Evolutionary conservation across 805 yeast species (phyloP).

Genomic region (Myxozyma lipomycoides): DNA sequence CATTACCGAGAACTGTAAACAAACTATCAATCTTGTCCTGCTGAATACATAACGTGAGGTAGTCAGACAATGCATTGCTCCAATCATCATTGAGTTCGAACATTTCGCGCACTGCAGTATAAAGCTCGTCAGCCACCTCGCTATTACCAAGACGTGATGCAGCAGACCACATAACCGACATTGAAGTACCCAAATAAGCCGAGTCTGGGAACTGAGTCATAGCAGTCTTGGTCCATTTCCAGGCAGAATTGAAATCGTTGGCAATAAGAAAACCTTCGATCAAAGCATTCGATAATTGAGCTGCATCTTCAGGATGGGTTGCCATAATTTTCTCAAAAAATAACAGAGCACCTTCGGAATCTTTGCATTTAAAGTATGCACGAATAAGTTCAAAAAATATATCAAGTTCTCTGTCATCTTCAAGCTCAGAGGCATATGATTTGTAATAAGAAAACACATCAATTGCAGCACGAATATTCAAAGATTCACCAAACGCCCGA

Average conservation of each 20-base stretch:
- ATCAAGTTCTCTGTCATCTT: constrained; percentile 9
- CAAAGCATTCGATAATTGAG: constrained; percentile 20
- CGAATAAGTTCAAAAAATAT: constrained; percentile 33
- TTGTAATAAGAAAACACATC: constrained; percentile 29
- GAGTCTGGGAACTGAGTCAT: background rate
- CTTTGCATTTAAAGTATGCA: constrained; percentile 31
- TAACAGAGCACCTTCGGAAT: constrained; percentile 30
- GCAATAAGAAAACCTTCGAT: constrained; percentile 30
- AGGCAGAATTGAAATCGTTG: constrained; percentile 31
- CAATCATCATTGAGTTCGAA: background rate
- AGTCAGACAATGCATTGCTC: constrained; percentile 7
- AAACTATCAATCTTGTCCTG: background rate
- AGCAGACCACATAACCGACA: constrained; percentile 28
- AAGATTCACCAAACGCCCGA: constrained; percentile 26
- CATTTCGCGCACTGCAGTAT: constrained; percentile 24
- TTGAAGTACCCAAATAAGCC: constrained; percentile 2
- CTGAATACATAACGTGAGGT: constrained; percentile 3
- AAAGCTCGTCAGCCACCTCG: constrained; percentile 33
- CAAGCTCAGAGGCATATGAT: constrained; percentile 6
- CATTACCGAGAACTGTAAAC: constrained; percentile 2
- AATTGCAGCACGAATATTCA: constrained; percentile 26
- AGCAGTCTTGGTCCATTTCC: constrained; percentile 33
- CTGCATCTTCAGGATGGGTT: constrained; percentile 8
- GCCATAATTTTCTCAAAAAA: constrained; percentile 31
- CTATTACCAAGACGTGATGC: constrained; percentile 25